Conservation (phyloP, 768 basidiomycete species). For the Lactarius sanguifluus region DNA sequence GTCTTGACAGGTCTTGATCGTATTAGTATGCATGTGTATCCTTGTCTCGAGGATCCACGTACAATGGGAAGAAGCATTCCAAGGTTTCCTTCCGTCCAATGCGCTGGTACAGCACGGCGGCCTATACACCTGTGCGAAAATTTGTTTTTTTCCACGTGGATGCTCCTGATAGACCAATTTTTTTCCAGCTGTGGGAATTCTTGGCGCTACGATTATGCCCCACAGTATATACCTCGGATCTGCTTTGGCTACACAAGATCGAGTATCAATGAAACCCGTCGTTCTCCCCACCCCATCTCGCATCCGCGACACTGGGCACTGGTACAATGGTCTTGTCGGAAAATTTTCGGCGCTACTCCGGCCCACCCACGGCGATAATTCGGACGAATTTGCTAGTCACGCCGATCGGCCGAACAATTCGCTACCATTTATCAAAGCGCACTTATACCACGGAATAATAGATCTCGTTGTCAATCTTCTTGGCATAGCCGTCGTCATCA, state of each 20-base stretch:
- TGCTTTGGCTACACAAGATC: conserved; percentile 43
- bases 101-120: conserved; percentile 23
- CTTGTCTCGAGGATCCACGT: conserved; percentile 28
- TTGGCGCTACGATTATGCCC: conserved; percentile 49
- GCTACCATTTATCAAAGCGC: conserved; percentile 54
- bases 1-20: conserved; percentile 22
- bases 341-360: conserved; percentile 11
- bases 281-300: background rate
- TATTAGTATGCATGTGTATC: conserved; percentile 30
- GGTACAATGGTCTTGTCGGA: background rate
- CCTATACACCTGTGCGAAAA: conserved; percentile 25
- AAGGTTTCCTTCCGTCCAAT: conserved; percentile 28
- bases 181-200: conserved; percentile 31
- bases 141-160: background rate
- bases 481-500: conserved; percentile 86
- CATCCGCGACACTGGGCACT: background rate
- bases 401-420: conserved; percentile 56
- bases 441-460: conserved; percentile 62
- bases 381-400: conserved; percentile 21
- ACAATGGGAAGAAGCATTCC: conserved; percentile 23
- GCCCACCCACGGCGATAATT: conserved; percentile 5
- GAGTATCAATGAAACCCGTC: conserved; percentile 31
- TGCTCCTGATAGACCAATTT: background rate
- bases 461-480: conserved; percentile 71
- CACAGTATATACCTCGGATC: conserved; percentile 49